These are phyloP conservation scores for Gaeumannomyces sp. DNA, from an alignment of 2,329 filamentous ascomycete genomes.

Conservation along the genomic window DNA sequence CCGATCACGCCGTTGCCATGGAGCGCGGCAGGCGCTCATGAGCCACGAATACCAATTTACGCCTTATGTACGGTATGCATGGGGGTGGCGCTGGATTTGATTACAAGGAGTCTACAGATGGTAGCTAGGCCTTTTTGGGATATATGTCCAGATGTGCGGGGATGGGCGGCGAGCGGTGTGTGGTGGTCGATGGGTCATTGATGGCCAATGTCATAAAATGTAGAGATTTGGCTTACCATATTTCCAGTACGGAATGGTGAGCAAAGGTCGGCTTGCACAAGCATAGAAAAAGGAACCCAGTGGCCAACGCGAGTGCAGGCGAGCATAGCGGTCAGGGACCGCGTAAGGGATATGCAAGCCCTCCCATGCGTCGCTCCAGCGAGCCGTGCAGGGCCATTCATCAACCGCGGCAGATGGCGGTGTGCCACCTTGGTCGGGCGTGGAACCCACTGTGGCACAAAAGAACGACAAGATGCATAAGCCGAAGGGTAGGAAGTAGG, in stretches of 20 bases:
- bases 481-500: not conserved
- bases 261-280: too few species aligned
- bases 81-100: not conserved
- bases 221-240: too few species aligned
- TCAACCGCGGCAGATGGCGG: not conserved
- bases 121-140: not conserved
- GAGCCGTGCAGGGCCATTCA: not conserved
- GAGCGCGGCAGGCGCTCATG: not conserved
- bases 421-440: not conserved
- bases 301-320: too few species aligned
- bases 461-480: not conserved
- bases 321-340: too few species aligned
- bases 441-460: not conserved
- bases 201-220: too few species aligned
- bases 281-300: too few species aligned
- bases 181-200: too few species aligned
- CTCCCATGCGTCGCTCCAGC: too few species aligned
- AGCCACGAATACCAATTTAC: not conserved
- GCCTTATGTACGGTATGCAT: not conserved
- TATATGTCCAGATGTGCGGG: not conserved
- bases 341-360: too few species aligned
- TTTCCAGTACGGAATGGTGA: too few species aligned
- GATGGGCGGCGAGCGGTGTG: too few species aligned
- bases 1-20: constrained; percentile 4
- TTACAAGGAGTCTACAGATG: not conserved